Evolutionary conservation across 2,329 filamentous ascomycete species (phyloP).

Genomic region (Aureobasidium vineae): DNA sequence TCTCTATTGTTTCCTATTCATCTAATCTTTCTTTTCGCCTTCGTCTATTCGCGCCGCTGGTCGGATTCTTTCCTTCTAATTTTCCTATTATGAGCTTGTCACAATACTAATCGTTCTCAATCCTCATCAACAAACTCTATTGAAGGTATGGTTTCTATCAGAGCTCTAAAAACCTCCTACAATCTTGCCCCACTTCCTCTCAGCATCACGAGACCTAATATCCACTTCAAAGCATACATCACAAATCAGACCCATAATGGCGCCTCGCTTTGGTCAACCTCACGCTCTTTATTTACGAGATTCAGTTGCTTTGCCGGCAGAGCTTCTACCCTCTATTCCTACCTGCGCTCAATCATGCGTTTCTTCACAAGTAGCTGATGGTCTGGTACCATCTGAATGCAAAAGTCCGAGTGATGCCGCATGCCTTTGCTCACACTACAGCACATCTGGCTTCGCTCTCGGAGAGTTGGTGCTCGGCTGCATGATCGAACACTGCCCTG

Average conservation of each 20-base stretch:
- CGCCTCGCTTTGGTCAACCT: not conserved
- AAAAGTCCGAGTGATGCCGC: conserved; percentile 31
- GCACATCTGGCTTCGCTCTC: conserved; percentile 35
- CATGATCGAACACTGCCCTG: conserved; percentile 28
- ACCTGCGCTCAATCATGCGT: conserved; percentile 37
- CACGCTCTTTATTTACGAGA: not conserved
- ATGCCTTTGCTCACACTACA: conserved; percentile 38
- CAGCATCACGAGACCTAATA: not conserved
- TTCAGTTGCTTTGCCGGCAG: conserved; percentile 23
- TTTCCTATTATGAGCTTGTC: conserved; percentile 10
- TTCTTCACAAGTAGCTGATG: conserved; percentile 31
- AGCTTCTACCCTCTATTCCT: conserved; percentile 30
- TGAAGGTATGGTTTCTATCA: not conserved
- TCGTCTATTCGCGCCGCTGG: conserved; percentile 19
- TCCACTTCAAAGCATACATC: not conserved
- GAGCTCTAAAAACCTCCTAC: not conserved
- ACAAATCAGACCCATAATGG: not conserved
- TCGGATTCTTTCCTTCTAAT: conserved; percentile 10
- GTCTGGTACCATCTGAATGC: conserved; percentile 28
- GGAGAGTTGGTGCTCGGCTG: conserved; percentile 36
- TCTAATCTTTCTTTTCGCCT: not conserved
- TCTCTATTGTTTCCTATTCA: conserved; percentile 18
- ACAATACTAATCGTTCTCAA: conserved; percentile 14
- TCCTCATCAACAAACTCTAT: conserved; percentile 8
- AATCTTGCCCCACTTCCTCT: not conserved